A percentile compares a stretch with the other conserved stretches of the same genome.
These are phyloP conservation scores for Solanum megistacrolobum DNA, from an alignment of 257 asterid species.

Conservation along the genomic window DNA sequence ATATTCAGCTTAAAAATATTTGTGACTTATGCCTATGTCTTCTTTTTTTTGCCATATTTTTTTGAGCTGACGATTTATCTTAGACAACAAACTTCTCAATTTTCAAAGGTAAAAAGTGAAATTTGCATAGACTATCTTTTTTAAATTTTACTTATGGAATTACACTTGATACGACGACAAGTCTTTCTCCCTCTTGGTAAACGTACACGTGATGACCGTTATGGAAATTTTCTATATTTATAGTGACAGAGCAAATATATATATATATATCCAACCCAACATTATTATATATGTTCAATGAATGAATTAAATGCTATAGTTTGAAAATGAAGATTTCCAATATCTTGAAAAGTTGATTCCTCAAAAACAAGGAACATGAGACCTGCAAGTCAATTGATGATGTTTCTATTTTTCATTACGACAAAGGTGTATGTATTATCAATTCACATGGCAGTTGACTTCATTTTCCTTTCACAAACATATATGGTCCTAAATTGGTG, in stretches of 20 bases:
- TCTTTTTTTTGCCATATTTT: background rate
- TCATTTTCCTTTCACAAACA: background rate
- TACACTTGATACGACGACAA: background rate
- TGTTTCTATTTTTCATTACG: background rate
- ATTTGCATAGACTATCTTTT: fast-evolving
- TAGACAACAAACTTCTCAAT: background rate
- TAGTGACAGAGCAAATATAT: background rate
- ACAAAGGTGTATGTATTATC: background rate
- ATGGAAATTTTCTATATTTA: background rate
- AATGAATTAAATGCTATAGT: background rate
- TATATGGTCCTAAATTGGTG: background rate
- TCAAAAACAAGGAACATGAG: background rate
- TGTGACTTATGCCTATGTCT: background rate
- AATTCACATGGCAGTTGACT: background rate
- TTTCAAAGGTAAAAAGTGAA: background rate
- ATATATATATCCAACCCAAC: background rate
- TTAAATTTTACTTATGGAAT: background rate
- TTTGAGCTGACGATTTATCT: background rate
- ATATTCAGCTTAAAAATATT: background rate
- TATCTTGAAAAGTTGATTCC: background rate
- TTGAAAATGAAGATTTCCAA: background rate
- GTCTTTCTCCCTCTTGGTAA: background rate
- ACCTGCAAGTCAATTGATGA: background rate
- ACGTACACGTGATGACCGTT: background rate
- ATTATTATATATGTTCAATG: background rate